phyloP scores from a whole-genome alignment of 805 yeast species.

The Myxozyma kluyveri region DNA sequence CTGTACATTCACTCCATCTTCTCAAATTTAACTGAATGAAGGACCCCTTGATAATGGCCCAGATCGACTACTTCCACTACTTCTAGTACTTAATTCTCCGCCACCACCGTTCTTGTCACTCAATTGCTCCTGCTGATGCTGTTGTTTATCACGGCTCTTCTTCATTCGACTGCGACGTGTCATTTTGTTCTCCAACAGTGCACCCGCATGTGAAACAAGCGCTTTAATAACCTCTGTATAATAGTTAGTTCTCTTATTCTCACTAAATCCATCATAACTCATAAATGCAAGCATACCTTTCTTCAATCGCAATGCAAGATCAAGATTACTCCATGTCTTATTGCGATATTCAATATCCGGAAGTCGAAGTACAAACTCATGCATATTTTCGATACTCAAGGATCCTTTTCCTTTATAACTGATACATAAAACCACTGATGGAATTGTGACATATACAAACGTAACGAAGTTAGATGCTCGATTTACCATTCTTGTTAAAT shows the following conservation, averaged over 20 bases:
- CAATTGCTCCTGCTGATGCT: too few relatives aligned
- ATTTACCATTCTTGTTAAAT: conserved; percentile 60
- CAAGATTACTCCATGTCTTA: conserved; percentile 70
- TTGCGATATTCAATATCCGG: conserved; percentile 61
- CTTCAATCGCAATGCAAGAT: conserved; percentile 59
- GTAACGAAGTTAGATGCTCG: conserved; percentile 74
- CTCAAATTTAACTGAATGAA: too few relatives aligned
- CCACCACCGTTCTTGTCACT: too few relatives aligned
- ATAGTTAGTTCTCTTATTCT: neutral
- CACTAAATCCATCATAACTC: neutral
- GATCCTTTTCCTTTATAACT: conserved; percentile 76
- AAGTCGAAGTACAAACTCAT: conserved; percentile 62
- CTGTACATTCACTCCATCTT: too few relatives aligned
- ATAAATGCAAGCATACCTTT: conserved; percentile 42
- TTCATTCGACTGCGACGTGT: conserved; percentile 32
- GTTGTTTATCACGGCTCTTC: too few relatives aligned
- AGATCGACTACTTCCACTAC: too few relatives aligned
- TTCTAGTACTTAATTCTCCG: too few relatives aligned
- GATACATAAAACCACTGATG: conserved; percentile 55
- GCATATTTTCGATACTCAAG: conserved; percentile 69
- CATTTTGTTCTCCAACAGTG: conserved; percentile 74
- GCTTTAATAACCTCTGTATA: conserved; percentile 38
- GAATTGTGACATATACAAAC: conserved; percentile 56
- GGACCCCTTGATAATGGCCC: too few relatives aligned
- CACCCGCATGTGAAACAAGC: conserved; percentile 57